A percentile compares a stretch with the other conserved stretches of the same genome.
These are phyloP conservation scores for Lithospermum erythrorhizon DNA, from an alignment of 257 asterid genomes.

Conservation along the genomic window DNA sequence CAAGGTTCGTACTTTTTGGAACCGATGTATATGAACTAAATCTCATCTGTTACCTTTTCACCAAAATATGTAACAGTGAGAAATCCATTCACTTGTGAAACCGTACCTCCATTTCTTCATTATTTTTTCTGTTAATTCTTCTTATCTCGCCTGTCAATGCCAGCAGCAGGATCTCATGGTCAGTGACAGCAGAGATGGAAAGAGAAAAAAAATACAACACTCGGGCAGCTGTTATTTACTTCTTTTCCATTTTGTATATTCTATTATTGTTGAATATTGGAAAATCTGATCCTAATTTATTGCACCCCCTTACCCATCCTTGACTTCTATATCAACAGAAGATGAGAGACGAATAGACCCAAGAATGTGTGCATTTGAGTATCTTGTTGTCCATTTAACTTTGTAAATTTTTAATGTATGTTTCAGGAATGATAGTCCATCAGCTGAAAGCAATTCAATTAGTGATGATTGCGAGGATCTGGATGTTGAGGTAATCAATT, in stretches of 20 bases:
- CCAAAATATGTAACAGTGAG: neutral
- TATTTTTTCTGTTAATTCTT: neutral
- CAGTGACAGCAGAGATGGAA: neutral
- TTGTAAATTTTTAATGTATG: neutral
- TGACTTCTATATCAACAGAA: neutral
- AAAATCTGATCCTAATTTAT: neutral
- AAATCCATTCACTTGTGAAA: neutral
- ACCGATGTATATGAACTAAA: neutral
- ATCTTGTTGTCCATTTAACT: conserved; percentile 5
- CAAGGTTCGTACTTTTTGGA: conserved; percentile 23
- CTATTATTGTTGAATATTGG: neutral
- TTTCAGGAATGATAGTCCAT: conserved; percentile 25
- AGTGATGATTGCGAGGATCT: conserved; percentile 16
- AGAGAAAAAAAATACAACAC: neutral
- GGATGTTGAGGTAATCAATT: conserved; percentile 38
- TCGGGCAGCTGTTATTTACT: neutral
- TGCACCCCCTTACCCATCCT: neutral
- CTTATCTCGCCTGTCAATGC: neutral
- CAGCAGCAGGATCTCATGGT: neutral
- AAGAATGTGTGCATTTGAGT: neutral
- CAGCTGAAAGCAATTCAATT: conserved; percentile 24
- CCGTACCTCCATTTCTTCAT: neutral
- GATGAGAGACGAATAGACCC: neutral
- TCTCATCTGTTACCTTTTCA: neutral
- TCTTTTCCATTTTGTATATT: neutral